A percentile compares a stretch with the other conserved stretches of the same genome.
Conservation (phyloP, 345 rosid genomes). For the Arabidopsis suecica region DNA sequence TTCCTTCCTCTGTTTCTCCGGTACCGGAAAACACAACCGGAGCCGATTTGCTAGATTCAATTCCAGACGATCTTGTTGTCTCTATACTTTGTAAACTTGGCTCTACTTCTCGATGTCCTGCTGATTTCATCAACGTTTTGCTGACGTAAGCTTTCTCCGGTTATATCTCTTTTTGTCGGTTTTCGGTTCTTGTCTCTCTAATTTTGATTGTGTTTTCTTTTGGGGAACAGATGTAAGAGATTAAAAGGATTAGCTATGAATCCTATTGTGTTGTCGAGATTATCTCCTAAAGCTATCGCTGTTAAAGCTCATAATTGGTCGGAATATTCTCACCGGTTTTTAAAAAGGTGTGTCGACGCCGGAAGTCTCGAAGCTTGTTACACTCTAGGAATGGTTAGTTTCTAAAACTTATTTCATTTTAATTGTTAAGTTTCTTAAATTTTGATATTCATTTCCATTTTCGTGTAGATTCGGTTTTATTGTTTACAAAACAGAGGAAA, state of each 20-base stretch:
- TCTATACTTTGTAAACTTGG: slow-evolving; percentile 67
- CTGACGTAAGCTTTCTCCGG: slow-evolving; percentile 59
- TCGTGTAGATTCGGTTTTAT: slow-evolving; percentile 84
- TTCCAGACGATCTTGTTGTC: slow-evolving; percentile 85
- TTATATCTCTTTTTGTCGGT: neutral
- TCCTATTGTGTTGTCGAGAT: slow-evolving; percentile 64
- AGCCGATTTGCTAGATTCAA: slow-evolving; percentile 59
- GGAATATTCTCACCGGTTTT: slow-evolving; percentile 80
- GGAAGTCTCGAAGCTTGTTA: slow-evolving; percentile 93
- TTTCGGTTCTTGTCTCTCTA: neutral
- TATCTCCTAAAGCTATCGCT: slow-evolving; percentile 61
- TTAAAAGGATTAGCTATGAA: slow-evolving; percentile 63
- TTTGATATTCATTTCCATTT: slow-evolving; percentile 1
- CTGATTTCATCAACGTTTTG: slow-evolving; percentile 74
- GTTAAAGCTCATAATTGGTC: slow-evolving; percentile 78
- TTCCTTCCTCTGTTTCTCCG: neutral
- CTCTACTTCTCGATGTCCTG: slow-evolving; percentile 62
- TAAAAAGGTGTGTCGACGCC: slow-evolving; percentile 79
- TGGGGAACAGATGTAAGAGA: slow-evolving; percentile 79
- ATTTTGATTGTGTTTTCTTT: slow-evolving; percentile 15
- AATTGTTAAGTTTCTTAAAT: neutral
- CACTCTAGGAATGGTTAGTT: slow-evolving; percentile 91
- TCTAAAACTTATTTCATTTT: neutral
- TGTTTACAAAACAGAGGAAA: slow-evolving; percentile 77
- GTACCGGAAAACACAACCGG: neutral